These are phyloP conservation scores for Fusarium compactum DNA, from an alignment of 2,329 filamentous ascomycete genomes.

Conservation along the genomic window DNA sequence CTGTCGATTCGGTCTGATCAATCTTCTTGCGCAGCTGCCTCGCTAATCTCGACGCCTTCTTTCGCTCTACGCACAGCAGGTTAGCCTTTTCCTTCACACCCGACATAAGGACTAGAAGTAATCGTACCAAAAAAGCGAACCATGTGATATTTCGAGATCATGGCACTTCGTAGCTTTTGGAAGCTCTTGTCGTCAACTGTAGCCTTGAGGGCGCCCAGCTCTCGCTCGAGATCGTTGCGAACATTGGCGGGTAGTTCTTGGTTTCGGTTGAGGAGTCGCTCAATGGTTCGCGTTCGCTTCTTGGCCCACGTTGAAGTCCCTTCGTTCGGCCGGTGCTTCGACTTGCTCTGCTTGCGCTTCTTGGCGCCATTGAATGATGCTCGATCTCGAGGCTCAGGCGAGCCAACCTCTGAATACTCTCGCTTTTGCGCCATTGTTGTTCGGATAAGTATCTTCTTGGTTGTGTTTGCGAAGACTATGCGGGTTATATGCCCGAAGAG, in stretches of 20 bases:
- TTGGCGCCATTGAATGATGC: constrained; percentile 43
- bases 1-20: constrained; percentile 61
- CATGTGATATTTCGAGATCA: constrained; percentile 86
- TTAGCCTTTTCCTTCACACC: constrained; percentile 16
- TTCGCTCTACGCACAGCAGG: constrained; percentile 68
- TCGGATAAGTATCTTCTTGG: too few species aligned
- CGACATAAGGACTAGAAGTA: neutral
- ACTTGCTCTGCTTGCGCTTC: constrained; percentile 52
- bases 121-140: constrained; percentile 82
- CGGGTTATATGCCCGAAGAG: neutral
- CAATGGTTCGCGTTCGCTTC: constrained; percentile 77
- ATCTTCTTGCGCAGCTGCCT: constrained; percentile 74
- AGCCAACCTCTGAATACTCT: constrained; percentile 47
- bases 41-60: constrained; percentile 75
- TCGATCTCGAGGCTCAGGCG: constrained; percentile 40
- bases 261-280: constrained; percentile 71
- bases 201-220: constrained; percentile 73
- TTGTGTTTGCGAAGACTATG: neutral
- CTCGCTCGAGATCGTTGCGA: constrained; percentile 76
- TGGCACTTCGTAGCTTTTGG: constrained; percentile 72
- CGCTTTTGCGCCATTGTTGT: constrained; percentile 51
- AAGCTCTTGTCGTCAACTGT: constrained; percentile 71
- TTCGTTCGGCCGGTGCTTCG: constrained; percentile 59
- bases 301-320: constrained; percentile 72
- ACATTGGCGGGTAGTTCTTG: constrained; percentile 75